Percentiles rank a stretch among this genome's conserved stretches.
Evolutionary conservation across 768 basidiomycete species (phyloP).

Genomic region (Tylopilus balloui): DNA sequence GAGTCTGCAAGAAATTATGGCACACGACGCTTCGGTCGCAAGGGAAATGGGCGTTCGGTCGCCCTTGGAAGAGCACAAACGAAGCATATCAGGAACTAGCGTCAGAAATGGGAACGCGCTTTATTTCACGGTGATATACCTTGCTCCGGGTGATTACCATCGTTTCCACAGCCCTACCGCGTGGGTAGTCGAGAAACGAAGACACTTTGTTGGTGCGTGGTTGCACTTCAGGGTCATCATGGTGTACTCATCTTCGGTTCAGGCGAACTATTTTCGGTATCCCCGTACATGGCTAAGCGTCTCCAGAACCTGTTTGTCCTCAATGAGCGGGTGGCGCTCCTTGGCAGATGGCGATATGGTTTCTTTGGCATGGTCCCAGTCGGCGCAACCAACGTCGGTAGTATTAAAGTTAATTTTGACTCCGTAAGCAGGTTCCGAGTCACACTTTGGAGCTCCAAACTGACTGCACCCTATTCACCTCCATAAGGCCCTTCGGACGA

Average conservation of each 20-base stretch:
- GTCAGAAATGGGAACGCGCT: constrained; percentile 76
- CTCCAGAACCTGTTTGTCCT: constrained; percentile 91
- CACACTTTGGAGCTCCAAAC: neutral
- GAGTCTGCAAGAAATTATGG: constrained; percentile 50
- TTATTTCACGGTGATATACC: constrained; percentile 93
- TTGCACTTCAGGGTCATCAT: neutral
- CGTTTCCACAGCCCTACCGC: constrained; percentile 93
- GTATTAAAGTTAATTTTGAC: constrained; percentile 95
- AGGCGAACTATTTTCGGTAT: constrained; percentile 95
- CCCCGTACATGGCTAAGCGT: constrained; percentile 91
- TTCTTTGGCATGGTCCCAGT: constrained; percentile 98
- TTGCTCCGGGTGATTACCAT: constrained; percentile 98
- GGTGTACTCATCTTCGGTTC: neutral
- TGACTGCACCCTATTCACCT: neutral
- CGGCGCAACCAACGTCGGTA: constrained; percentile 97
- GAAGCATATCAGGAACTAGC: constrained; percentile 41
- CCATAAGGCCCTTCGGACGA: constrained; percentile 79
- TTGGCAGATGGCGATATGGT: constrained; percentile 92
- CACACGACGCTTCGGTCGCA: constrained; percentile 69
- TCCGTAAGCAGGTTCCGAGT: constrained; percentile 40
- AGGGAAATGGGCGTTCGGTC: constrained; percentile 61
- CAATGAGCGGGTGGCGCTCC: constrained; percentile 95
- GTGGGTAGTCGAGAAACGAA: constrained; percentile 94
- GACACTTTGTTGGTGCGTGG: constrained; percentile 86
- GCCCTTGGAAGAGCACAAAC: constrained; percentile 29